Conservation (phyloP, 352 stramenopile genomes). For the Globisporangium echinulatum region DNA sequence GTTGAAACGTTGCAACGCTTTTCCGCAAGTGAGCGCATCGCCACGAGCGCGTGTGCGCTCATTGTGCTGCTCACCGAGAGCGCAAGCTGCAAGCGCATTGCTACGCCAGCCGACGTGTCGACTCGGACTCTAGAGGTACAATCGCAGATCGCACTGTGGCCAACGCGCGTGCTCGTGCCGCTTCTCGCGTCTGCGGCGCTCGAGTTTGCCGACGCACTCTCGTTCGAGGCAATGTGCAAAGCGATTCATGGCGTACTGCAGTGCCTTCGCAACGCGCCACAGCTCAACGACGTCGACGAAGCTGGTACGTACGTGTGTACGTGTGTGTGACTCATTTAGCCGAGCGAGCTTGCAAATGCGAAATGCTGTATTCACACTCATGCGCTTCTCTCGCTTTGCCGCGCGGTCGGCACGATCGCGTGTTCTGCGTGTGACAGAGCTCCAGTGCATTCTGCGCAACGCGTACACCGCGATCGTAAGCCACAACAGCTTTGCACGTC, state of each 20-base stretch:
- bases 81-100: neutral
- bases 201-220: neutral
- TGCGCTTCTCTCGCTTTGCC: too few relatives aligned
- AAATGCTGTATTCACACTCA: too few relatives aligned
- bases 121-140: neutral
- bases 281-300: slow-evolving; percentile 6
- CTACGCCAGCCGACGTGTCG: neutral
- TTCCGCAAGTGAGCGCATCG: slow-evolving; percentile 13
- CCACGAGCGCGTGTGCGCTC: slow-evolving; percentile 18
- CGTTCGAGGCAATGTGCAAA: slow-evolving; percentile 1
- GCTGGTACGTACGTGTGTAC: neutral
- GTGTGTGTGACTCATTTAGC: neutral
- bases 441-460: neutral
- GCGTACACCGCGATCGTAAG: neutral
- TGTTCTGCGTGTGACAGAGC: neutral
- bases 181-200: slow-evolving; percentile 1
- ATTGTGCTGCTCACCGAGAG: slow-evolving; percentile 15
- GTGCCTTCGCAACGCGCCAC: slow-evolving; percentile 3
- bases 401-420: too few relatives aligned
- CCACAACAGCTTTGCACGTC: neutral
- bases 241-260: slow-evolving; percentile 4
- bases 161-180: slow-evolving; percentile 7
- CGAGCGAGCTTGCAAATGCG: too few relatives aligned
- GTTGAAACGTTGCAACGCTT: slow-evolving; percentile 19
- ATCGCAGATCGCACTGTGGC: slow-evolving; percentile 1